Base-by-base conservation (phyloP, 169 alveolate species). In the Cyclospora cayetanensis region DNA sequence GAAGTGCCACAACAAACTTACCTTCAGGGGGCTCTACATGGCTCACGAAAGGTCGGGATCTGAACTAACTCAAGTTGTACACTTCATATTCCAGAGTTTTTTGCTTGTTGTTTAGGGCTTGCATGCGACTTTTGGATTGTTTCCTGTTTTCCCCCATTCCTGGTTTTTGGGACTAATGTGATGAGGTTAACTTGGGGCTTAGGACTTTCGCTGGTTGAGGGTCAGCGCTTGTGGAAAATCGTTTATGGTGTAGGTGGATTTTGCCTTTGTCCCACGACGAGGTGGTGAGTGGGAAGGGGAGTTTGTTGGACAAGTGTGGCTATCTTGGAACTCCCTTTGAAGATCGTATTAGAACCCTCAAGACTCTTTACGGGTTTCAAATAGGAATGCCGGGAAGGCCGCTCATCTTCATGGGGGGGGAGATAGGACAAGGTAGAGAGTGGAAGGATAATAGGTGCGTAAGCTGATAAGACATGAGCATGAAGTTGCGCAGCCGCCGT, bases 11-110 rank as follows among this genome's bases (percentile, higher is more conserved):
- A 92, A 93, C 91, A 94, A 94, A 15, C 94, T 94, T 25, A 94
- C 96, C 20, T 94, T 94, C 82, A 93, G 96, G 25, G 96, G 96
- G n/a, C 93, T 94, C 39, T 94, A 94, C 85, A 93, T 94, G 96
- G 93, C 95, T 0, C 95, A 94, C 79, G 96, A 94, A 66, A 91
- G 91, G 94, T 90, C 34, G 37, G 72, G n/a, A n/a, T n/a, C n/a
- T n/a, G n/a, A n/a, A n/a, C n/a, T n/a, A n/a, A n/a, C n/a, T n/a
- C n/a, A n/a, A n/a, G n/a, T n/a, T n/a, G n/a, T n/a, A n/a, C n/a
- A n/a, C n/a, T n/a, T n/a, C 1, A 60, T 12, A 60, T 60, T 60
- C 18, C 72, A n/a, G n/a, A n/a, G n/a, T n/a, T n/a, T n/a, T n/a
- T n/a, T n/a, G n/a, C n/a, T n/a, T n/a, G n/a, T n/a, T n/a, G 72